A percentile compares a stretch with the other conserved stretches of the same genome.
Evolutionary conservation across 352 stramenopile genomes (phyloP).

Genomic region (Pythium phragmitis): DNA sequence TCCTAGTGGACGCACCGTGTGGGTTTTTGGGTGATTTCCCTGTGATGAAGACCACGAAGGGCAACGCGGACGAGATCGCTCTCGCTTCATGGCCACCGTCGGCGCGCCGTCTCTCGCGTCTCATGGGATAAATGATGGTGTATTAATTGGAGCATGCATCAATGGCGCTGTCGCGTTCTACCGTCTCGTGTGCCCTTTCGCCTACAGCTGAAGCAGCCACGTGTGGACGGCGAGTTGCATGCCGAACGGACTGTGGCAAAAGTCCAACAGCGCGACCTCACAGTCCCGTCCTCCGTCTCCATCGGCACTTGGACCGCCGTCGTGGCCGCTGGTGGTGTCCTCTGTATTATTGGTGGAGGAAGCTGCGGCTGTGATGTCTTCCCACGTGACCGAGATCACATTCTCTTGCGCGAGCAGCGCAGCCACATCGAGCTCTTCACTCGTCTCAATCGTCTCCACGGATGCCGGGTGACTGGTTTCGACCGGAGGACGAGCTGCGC

Average conservation of each 20-base stretch:
- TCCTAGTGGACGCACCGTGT: neutral
- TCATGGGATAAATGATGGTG: neutral
- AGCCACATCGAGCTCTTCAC: neutral
- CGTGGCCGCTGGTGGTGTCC: neutral
- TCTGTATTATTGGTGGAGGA: neutral
- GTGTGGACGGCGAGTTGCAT: neutral
- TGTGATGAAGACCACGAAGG: neutral
- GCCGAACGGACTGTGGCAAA: neutral
- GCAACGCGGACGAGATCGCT: neutral
- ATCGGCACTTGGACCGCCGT: neutral
- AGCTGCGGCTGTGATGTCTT: neutral
- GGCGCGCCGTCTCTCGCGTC: neutral
- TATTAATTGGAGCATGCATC: neutral
- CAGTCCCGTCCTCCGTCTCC: too few relatives aligned
- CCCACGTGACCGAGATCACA: neutral
- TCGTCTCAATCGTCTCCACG: slow-evolving; percentile 1
- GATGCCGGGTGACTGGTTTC: neutral
- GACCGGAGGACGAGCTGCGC: neutral
- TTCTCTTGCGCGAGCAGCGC: neutral
- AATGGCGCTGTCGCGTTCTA: neutral
- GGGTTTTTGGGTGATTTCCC: slow-evolving; percentile 6
- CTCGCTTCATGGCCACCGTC: neutral
- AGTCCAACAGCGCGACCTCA: neutral
- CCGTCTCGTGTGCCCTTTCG: neutral
- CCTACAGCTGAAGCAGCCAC: neutral